Evolutionary conservation across 345 rosid species (phyloP).

Genomic region (Capsella bursapastoris): DNA sequence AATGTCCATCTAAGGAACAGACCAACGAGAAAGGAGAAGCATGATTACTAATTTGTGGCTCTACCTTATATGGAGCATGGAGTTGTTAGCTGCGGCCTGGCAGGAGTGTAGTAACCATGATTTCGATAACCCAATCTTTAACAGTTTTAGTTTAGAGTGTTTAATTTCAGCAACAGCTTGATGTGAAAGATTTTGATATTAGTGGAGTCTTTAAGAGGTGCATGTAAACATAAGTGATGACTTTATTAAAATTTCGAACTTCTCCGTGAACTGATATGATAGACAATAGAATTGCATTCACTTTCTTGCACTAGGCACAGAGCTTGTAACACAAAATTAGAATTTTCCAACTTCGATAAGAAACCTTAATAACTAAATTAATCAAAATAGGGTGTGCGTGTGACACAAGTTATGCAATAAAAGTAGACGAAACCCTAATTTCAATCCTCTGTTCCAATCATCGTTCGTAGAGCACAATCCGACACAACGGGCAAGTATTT

Average conservation of each 20-base stretch:
- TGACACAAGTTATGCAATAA: background rate
- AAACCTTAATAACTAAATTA: too few relatives aligned
- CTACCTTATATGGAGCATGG: too few relatives aligned
- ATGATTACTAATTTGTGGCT: too few relatives aligned
- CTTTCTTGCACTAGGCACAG: background rate
- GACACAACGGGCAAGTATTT: background rate
- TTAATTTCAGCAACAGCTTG: too few relatives aligned
- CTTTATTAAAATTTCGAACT: background rate
- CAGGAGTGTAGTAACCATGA: too few relatives aligned
- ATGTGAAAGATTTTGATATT: background rate
- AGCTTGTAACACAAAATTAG: background rate
- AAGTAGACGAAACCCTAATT: background rate
- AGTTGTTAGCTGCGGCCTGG: too few relatives aligned
- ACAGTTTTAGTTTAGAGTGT: too few relatives aligned
- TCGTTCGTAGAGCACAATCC: background rate
- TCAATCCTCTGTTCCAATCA: background rate
- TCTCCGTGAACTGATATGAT: background rate
- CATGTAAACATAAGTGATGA: background rate
- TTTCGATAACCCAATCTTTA: too few relatives aligned
- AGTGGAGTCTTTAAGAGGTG: background rate
- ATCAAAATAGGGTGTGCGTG: background rate
- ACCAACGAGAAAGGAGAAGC: background rate
- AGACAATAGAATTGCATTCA: background rate
- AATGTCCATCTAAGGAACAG: slow-evolving; percentile 2
- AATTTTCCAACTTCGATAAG: background rate